Base-by-base conservation (phyloP, 805 yeast genomes). In the Wickerhamomyces tratensis region DNA sequence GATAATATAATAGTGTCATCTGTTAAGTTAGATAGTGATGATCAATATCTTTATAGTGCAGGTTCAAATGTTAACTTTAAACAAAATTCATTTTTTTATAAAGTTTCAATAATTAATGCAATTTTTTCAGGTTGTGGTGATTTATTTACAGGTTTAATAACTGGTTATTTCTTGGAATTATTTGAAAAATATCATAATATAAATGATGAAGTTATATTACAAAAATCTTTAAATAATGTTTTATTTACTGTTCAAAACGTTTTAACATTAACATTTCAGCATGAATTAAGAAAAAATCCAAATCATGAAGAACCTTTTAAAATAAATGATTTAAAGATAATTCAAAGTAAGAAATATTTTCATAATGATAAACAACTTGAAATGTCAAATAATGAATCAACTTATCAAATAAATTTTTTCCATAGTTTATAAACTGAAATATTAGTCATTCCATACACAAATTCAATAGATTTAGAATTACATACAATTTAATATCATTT, bases 61-160 rank as follows among this genome's bases (percentile, higher is more conserved):
- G 57, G 62, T 5, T 48, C 53, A 10, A 51, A 42, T 1, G 44
- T 38, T 7, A n/a, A 25, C 0, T 39, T 41, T 11, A 37, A 39
- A 7, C 11, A 29, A 9, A 31, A 31, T 12, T 26, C 46, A 4
- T 49, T 62, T 41, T 64, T 58, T 39, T 63, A 68, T 38, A 65
- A 67, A 25, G 70, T 79, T 2, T 64, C 68, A 5, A 61, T 64
- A 49, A 73, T 83, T 11, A 62, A 72, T 20, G 86, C 87, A 9
- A 62, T 67, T 2, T 83, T 82, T 56, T 79, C 77, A 36, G 93
- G 93, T 1, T 74, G 85, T 44, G 93, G 93, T 3, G 93, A 84
- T 55, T 59, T 84, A 14, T 81, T 83, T 56, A 67, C 79, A 4
- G 87, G 82, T 1, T 53, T 84, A 13, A 48, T 83, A 15, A 68